Evolutionary conservation across 805 yeast species (phyloP).

Genomic region (Ogataea nitratoaversa): DNA sequence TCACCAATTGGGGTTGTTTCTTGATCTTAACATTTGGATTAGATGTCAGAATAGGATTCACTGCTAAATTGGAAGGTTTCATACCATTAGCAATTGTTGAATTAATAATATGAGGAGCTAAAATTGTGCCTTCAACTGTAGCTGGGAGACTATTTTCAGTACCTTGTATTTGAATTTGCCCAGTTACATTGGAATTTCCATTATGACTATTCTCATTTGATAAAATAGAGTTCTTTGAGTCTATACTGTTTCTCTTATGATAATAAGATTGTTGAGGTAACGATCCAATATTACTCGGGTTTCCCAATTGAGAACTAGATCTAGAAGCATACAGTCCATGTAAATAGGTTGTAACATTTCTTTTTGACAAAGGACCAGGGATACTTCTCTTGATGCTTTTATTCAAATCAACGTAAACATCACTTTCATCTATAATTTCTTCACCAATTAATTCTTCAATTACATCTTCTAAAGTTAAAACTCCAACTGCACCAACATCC

Average conservation of each 20-base stretch:
- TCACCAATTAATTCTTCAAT: constrained; percentile 97
- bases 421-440: constrained; percentile 94
- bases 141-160: no score
- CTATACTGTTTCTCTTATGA: constrained; percentile 14
- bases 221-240: constrained; percentile 2
- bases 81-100: constrained; percentile 29
- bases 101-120: constrained; percentile 12
- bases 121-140: background rate
- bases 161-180: no score
- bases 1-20: constrained; percentile 40
- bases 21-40: constrained; percentile 68
- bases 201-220: background rate
- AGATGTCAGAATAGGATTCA: constrained; percentile 63
- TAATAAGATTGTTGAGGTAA: constrained; percentile 11
- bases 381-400: constrained; percentile 74
- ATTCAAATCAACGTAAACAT: constrained; percentile 87
- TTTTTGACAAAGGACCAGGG: constrained; percentile 71
- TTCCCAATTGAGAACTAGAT: constrained; percentile 8
- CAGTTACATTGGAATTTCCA: background rate
- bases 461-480: constrained; percentile 92
- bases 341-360: constrained; percentile 64
- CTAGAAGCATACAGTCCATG: constrained; percentile 47
- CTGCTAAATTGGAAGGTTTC: constrained; percentile 62
- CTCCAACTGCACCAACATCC: constrained; percentile 79
- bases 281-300: constrained; percentile 1